Conservation (phyloP, 2,329 filamentous ascomycete genomes). For the Biscogniauxia sp. region DNA sequence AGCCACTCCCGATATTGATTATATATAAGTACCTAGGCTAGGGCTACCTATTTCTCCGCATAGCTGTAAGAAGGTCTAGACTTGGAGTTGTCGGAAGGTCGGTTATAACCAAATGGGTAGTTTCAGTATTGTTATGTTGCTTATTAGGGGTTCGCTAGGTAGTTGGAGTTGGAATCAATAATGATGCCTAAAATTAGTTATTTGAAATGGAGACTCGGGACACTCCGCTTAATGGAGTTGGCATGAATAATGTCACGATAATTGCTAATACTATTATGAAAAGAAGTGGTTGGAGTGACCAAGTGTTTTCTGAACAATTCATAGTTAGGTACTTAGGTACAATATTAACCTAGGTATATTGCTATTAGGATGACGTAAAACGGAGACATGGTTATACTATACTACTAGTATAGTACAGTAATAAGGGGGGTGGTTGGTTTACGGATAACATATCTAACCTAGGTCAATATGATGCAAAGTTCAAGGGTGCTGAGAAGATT, state of each 20-base stretch:
- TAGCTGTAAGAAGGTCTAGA: neutral
- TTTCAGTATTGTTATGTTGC: neutral
- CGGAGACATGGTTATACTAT: too few relatives aligned
- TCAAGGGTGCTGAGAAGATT: too few relatives aligned
- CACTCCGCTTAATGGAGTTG: neutral
- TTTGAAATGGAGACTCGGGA: neutral
- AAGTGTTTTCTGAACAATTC: neutral
- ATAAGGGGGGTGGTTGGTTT: too few relatives aligned
- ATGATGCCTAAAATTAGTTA: neutral
- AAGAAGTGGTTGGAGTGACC: neutral
- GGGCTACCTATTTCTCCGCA: neutral
- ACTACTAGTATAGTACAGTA: too few relatives aligned
- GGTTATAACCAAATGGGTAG: neutral
- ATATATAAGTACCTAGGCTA: slow-evolving; percentile 10
- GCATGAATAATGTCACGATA: neutral
- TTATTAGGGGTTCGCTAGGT: neutral
- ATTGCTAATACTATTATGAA: neutral
- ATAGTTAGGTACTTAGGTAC: neutral
- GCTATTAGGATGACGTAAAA: too few relatives aligned
- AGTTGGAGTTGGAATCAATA: neutral
- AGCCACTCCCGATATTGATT: slow-evolving; percentile 3
- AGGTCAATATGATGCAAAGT: too few relatives aligned
- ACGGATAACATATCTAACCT: too few relatives aligned
- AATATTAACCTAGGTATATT: too few relatives aligned
- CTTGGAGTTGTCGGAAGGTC: neutral